Base-by-base conservation (phyloP, 768 basidiomycete genomes). In the Suillus weaverae region DNA sequence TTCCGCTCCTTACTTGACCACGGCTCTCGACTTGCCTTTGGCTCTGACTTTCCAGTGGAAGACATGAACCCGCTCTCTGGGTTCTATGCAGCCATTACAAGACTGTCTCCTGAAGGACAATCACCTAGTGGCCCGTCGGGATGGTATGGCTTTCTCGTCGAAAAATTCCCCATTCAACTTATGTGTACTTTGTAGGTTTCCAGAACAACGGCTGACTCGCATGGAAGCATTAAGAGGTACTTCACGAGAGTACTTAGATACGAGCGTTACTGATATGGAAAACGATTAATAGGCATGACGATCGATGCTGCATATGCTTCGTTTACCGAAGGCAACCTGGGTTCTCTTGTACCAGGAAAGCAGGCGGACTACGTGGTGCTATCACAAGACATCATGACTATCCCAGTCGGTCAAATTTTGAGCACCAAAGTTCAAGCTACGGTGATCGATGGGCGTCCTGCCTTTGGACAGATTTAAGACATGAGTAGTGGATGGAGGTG, bases 41-140 rank as follows among this genome's bases (percentile, higher is more conserved):
- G 96, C 16, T 93, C 92, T 4, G 95, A 97, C 77, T 92, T 91
- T 67, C 95, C 95, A 1, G 93, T 98, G 38, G 96, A 96, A 71
- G 83, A 84, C 43, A 83, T 94, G 76, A 92, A 95, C 71, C 95
- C 95, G 14, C 81, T 97, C 44, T 79, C 85, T 62, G 89, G 90
- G 3, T 95, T 97, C 74, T 92, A 93, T 73, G 92, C 95, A n/a
- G 94, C 94, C 1, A 82, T 95, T 32, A 88, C 92, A 3, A 84
- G 95, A 43, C 77, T 92, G 55, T 86, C 88, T 33, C 80, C 84
- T 8, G 80, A 84, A 36, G 94, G 93, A 22, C 74, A 77, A 54
- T 95, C 93, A 38, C 95, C 95, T 9, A 89, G 94, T 69, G 95
- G 95, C 3, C 80, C 86, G 8, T 85, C 78, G 11, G 95, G 95